A percentile compares a stretch with the other conserved stretches of the same genome.
Evolutionary conservation across 2,329 filamentous ascomycete species (phyloP).

Genomic region (Claviceps humidiphila): DNA sequence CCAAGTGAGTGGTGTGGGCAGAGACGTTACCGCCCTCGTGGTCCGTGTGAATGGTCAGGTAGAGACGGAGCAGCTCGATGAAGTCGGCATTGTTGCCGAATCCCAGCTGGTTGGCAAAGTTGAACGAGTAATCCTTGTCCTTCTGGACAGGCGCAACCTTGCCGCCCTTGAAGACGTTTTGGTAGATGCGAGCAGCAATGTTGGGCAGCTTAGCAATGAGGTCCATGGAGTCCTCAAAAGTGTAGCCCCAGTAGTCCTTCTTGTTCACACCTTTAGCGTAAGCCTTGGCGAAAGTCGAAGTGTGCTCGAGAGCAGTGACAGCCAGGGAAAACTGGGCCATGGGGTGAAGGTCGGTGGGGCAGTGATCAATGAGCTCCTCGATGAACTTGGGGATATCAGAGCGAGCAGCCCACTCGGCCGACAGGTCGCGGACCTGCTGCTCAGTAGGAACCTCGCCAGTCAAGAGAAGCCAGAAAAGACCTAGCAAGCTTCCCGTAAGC

Average conservation of each 20-base stretch:
- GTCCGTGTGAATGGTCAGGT: conserved; percentile 99
- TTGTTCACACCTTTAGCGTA: conserved; percentile 99
- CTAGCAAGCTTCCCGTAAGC: conserved; percentile 22
- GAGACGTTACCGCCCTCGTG: conserved; percentile 99
- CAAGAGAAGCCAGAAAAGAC: conserved; percentile 98
- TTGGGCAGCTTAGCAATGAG: conserved; percentile 98
- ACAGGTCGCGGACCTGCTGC: conserved; percentile 96
- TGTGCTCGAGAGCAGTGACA: conserved; percentile 95
- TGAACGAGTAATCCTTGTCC: conserved; percentile 99
- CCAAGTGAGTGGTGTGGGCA: conserved; percentile 96
- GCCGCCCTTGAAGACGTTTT: conserved; percentile 99
- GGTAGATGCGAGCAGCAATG: conserved; percentile 97
- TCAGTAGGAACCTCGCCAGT: conserved; percentile 95
- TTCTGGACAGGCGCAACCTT: conserved; percentile 93
- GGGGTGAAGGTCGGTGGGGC: conserved; percentile 95
- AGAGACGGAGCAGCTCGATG: conserved; percentile 94
- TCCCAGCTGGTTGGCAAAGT: conserved; percentile 98
- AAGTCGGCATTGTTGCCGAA: conserved; percentile 94
- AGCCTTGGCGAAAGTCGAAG: conserved; percentile 93
- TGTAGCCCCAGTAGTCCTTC: conserved; percentile 99
- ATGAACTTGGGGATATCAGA: conserved; percentile 96
- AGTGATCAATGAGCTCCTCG: conserved; percentile 99
- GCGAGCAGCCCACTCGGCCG: conserved; percentile 96
- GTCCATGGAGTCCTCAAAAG: conserved; percentile 99
- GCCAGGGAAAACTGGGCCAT: conserved; percentile 99